Percentiles rank a stretch among this genome's conserved stretches.
Evolutionary conservation across 768 basidiomycete genomes (phyloP).

Genomic region (Cystofilobasidium macerans): DNA sequence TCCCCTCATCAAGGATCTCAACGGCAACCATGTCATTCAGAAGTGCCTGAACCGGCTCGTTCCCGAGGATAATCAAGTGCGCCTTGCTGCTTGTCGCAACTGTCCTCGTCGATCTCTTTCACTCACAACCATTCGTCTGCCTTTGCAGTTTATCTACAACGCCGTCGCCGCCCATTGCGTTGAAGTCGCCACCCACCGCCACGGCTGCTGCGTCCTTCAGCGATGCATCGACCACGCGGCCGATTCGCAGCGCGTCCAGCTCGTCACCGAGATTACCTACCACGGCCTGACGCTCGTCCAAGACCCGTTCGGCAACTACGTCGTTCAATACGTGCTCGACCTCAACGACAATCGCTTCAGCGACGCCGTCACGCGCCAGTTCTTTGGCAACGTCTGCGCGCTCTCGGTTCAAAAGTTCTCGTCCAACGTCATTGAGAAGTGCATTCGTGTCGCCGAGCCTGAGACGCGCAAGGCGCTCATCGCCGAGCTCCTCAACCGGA

Average conservation of each 20-base stretch:
- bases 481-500: slow-evolving; percentile 86
- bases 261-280: slow-evolving; percentile 98
- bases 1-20: slow-evolving; percentile 86
- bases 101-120: slow-evolving; percentile 51
- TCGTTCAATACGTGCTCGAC: slow-evolving; percentile 86
- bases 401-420: slow-evolving; percentile 98
- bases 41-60: slow-evolving; percentile 97
- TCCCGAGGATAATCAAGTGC: slow-evolving; percentile 94
- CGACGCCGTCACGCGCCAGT: slow-evolving; percentile 93
- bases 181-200: slow-evolving; percentile 76
- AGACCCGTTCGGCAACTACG: slow-evolving; percentile 56
- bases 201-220: slow-evolving; percentile 96
- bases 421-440: slow-evolving; percentile 96
- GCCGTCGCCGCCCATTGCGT: slow-evolving; percentile 98
- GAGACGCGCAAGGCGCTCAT: slow-evolving; percentile 87
- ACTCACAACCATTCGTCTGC: slow-evolving; percentile 98
- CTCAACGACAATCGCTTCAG: slow-evolving; percentile 97
- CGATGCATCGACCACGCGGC: slow-evolving; percentile 97
- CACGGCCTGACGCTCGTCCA: slow-evolving; percentile 95
- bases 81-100: slow-evolving; percentile 5
- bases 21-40: slow-evolving; percentile 64
- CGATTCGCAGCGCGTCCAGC: slow-evolving; percentile 83
- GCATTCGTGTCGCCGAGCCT: slow-evolving; percentile 90
- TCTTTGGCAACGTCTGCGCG: slow-evolving; percentile 92
- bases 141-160: slow-evolving; percentile 90